Base-by-base conservation (phyloP, 2,329 filamentous ascomycete species). In the Venturia pyrina region DNA sequence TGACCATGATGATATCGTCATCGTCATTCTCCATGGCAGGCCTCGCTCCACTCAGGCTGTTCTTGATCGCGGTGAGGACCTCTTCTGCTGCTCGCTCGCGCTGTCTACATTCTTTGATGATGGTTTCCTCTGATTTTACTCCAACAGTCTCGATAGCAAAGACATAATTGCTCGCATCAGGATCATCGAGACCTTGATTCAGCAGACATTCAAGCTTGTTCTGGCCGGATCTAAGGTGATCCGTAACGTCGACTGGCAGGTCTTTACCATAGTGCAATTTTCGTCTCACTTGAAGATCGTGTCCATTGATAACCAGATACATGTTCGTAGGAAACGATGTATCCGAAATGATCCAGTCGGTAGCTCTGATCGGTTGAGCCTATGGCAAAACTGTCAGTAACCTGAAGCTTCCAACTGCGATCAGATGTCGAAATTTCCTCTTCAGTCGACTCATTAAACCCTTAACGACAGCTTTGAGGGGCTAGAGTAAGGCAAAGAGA, bases 211-310 rank as follows among this genome's bases (percentile, higher is more conserved):
- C 77, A 2, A 96, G 72, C 0, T 71, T 73, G 71, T 96, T 96
- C 6, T 73, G 72, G 0, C 90, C 91, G 19, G 76, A 69, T 10
- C 71, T 73, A 5, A 96, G 69, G 24, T 84, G 74, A 0, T 73
- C 68, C 1, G 91, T 92, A 32, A 96, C 78, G 69, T 96, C 91
- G 6, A 90, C 79, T 0, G 93, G 87, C 10, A 91, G 75, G 70
- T 96, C 90, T 70, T 87, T 90, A 13, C 87, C 87, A 71, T 93
- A 84, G 68, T 95, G 87, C 0, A 85, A 74, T 70, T 90, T 91
- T 37, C 89, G 84, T 50, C 88, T 84, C 19, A 91, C 73, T 13
- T 85, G 78, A 1, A 83, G 71, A 21, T 69, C 60, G 0, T 76
- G 72, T 0, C 75, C 79, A 70, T 96, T 96, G 67, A 96, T 74